phyloP scores from a whole-genome alignment of 345 rosid genomes.

The Populus deltoides region DNA sequence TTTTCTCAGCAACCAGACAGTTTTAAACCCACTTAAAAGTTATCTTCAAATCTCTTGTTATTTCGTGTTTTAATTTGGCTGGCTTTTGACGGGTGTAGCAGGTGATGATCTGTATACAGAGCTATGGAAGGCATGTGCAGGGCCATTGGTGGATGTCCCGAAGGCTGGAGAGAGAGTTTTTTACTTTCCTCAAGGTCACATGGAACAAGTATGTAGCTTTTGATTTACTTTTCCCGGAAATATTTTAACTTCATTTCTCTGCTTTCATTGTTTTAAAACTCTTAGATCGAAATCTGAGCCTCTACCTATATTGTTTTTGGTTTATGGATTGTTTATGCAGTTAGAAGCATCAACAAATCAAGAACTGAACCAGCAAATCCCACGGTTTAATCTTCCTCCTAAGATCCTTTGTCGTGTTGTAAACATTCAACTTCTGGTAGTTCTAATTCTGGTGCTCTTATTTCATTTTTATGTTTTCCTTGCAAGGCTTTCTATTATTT shows the following conservation, averaged over 20 bases:
- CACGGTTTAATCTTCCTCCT: conserved; percentile 60
- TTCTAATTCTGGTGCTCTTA: background rate
- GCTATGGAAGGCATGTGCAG: conserved; percentile 88
- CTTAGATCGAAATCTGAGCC: background rate
- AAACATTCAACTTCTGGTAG: conserved; percentile 70
- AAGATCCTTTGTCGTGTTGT: conserved; percentile 84
- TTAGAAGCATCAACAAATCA: conserved; percentile 84
- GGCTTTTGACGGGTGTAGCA: conserved; percentile 26
- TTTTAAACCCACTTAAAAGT: background rate
- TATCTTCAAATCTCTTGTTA: background rate
- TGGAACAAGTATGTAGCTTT: conserved; percentile 68
- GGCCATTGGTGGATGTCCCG: conserved; percentile 79
- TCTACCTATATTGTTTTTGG: background rate
- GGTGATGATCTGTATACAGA: conserved; percentile 56
- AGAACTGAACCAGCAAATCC: conserved; percentile 66
- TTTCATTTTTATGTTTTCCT: background rate
- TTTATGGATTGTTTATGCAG: conserved; percentile 38
- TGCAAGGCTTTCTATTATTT: background rate
- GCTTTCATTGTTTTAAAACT: conserved; percentile 10
- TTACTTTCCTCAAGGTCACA: conserved; percentile 95
- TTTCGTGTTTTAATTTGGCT: conserved; percentile 5
- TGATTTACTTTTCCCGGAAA: background rate
- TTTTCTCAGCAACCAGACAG: conserved; percentile 22
- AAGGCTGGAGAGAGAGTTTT: conserved; percentile 52
- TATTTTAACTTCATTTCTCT: conserved; percentile 9